Percentiles rank a stretch among this genome's conserved stretches.
These are phyloP conservation scores for Pseudogymnoascus sp. DNA, from an alignment of 2,329 filamentous ascomycete genomes.

Conservation along the genomic window DNA sequence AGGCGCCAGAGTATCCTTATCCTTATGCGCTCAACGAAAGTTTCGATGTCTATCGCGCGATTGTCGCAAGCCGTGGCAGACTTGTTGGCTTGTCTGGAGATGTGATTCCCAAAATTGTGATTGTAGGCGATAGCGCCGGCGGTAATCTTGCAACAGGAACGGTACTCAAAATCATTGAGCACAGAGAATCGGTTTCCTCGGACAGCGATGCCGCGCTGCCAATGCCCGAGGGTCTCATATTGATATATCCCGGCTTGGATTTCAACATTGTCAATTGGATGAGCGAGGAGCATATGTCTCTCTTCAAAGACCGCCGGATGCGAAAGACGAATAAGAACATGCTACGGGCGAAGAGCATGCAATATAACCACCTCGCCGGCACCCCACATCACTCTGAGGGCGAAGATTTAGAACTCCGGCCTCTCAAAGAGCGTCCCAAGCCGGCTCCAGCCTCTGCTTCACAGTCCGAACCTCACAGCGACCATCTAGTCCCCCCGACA, in stretches of 20 bases:
- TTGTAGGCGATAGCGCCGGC: constrained; percentile 75
- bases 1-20: constrained; percentile 77
- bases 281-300: constrained; percentile 93
- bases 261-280: constrained; percentile 99
- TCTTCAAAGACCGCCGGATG: constrained; percentile 77
- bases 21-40: constrained; percentile 82
- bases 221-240: constrained; percentile 67
- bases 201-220: constrained; percentile 56
- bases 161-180: constrained; percentile 80
- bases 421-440: background rate
- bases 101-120: constrained; percentile 56
- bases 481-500: background rate
- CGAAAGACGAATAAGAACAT: constrained; percentile 72
- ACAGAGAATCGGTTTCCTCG: constrained; percentile 41
- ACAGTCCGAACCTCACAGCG: background rate
- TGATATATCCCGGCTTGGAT: constrained; percentile 85
- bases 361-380: constrained; percentile 76
- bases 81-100: constrained; percentile 68
- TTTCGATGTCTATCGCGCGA: constrained; percentile 73
- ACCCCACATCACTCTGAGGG: constrained; percentile 78
- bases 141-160: constrained; percentile 74
- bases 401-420: constrained; percentile 36
- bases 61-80: constrained; percentile 62
- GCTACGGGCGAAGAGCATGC: constrained; percentile 74
- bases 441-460: background rate